A percentile compares a stretch with the other conserved stretches of the same genome.
These are phyloP conservation scores for Nitzschia inconspicua DNA, from an alignment of 108 stramenopile genomes.

Conservation along the genomic window DNA sequence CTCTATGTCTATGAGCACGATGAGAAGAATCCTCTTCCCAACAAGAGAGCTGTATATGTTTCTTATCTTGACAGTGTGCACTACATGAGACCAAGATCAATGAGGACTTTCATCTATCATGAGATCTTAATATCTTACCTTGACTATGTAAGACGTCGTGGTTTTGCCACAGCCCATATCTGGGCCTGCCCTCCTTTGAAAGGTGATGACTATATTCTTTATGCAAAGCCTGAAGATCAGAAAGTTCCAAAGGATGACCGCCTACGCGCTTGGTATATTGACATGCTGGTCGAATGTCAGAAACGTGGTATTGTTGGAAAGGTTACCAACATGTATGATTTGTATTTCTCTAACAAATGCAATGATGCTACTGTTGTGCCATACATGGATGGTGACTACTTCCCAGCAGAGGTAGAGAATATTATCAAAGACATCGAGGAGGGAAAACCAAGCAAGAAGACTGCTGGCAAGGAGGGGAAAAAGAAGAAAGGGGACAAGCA, in stretches of 20 bases:
- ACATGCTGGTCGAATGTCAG: conserved; percentile 93
- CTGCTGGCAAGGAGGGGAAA: conserved; percentile 22
- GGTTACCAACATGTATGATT: conserved; percentile 93
- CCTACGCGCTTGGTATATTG: conserved; percentile 93
- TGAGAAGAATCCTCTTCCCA: conserved; percentile 81
- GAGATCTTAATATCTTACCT: conserved; percentile 94
- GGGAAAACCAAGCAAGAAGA: conserved; percentile 69
- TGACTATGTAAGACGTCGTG: conserved; percentile 86
- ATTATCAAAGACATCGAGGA: conserved; percentile 94
- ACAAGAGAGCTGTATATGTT: conserved; percentile 83
- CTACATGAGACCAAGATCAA: conserved; percentile 88
- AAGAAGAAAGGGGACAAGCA: conserved; percentile 55
- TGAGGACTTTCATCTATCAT: conserved; percentile 93
- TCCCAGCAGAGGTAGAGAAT: conserved; percentile 96
- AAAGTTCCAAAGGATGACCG: conserved; percentile 93
- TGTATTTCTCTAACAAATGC: conserved; percentile 83
- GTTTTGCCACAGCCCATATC: conserved; percentile 92
- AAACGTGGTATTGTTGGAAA: conserved; percentile 83
- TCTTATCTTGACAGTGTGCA: conserved; percentile 93
- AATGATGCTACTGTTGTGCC: conserved; percentile 88
- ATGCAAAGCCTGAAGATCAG: conserved; percentile 97
- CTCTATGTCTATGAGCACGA: conserved; percentile 92
- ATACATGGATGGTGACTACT: conserved; percentile 99
- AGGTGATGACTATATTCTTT: conserved; percentile 98
- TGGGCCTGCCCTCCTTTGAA: conserved; percentile 99